A percentile compares a stretch with the other conserved stretches of the same genome.
Evolutionary conservation across 495 filamentous ascomycete genomes (phyloP).

Genomic region (Opeltia flavorubescens): DNA sequence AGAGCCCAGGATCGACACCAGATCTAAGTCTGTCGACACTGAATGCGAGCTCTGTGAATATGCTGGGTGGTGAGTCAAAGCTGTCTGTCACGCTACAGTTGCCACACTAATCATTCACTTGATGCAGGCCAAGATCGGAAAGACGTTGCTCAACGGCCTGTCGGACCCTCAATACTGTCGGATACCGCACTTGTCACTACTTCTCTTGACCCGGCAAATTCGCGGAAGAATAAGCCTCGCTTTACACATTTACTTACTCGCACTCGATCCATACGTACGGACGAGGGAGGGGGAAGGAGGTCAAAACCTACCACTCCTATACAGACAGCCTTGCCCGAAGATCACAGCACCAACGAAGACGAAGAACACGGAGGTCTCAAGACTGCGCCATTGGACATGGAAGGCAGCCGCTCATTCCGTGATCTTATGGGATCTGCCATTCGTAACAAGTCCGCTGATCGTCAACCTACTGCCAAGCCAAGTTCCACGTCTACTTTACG

Average conservation of each 20-base stretch:
- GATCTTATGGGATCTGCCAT: conserved; percentile 47
- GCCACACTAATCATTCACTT: background rate
- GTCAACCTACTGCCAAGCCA: conserved; percentile 23
- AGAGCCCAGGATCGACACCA: conserved; percentile 20
- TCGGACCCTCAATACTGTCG: conserved; percentile 4
- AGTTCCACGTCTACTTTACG: background rate
- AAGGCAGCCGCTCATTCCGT: conserved; percentile 44
- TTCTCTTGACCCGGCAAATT: conserved; percentile 1
- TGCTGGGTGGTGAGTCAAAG: conserved; percentile 4
- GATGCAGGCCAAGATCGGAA: background rate
- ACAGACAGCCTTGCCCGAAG: conserved; percentile 5
- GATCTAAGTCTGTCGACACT: conserved; percentile 17
- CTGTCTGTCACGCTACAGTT: too few species aligned
- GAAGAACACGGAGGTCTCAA: conserved; percentile 21
- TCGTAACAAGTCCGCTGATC: conserved; percentile 52
- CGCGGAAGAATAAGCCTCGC: conserved; percentile 34
- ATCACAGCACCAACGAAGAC: background rate
- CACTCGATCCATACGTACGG: conserved; percentile 50
- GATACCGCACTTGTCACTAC: conserved; percentile 6
- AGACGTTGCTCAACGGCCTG: conserved; percentile 3
- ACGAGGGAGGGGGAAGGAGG: conserved; percentile 27
- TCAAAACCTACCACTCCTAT: conserved; percentile 21
- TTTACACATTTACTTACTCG: conserved; percentile 48
- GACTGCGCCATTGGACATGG: conserved; percentile 44
- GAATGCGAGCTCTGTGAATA: background rate